Percentiles rank a stretch among this genome's conserved stretches.
phyloP scores from a whole-genome alignment of 179 eudicot species.

The Patellifolia procumbens region DNA sequence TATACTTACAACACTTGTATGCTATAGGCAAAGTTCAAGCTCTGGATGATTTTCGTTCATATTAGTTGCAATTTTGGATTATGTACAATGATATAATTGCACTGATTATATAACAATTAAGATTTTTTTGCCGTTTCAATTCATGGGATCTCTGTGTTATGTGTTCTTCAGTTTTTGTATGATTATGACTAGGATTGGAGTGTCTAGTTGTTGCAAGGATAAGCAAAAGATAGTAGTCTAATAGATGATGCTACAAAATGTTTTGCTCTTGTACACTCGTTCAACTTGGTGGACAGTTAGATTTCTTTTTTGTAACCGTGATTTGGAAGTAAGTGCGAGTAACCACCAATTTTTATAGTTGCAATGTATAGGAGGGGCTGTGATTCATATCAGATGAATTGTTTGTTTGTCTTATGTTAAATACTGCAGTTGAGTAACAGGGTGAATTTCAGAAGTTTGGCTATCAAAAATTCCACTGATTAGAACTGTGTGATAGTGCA shows the following conservation, averaged over 20 bases:
- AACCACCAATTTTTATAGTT: not conserved
- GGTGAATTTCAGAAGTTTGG: not conserved
- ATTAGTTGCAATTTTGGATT: slow-evolving; percentile 16
- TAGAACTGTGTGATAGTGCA: slow-evolving; percentile 23
- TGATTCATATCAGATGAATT: not conserved
- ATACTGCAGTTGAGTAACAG: not conserved
- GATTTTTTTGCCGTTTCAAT: not conserved
- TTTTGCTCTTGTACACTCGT: not conserved
- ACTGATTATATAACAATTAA: slow-evolving; percentile 22
- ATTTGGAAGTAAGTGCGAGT: not conserved
- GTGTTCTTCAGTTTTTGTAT: not conserved
- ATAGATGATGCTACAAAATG: not conserved
- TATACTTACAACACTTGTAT: slow-evolving; percentile 20
- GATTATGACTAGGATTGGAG: not conserved
- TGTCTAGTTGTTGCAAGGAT: not conserved
- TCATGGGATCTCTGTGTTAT: not conserved
- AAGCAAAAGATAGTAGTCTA: not conserved
- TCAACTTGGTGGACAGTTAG: not conserved
- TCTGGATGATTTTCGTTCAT: not conserved
- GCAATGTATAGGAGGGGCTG: not conserved
- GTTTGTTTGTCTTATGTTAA: not conserved
- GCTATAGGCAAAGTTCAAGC: slow-evolving; percentile 13
- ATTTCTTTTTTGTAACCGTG: not conserved
- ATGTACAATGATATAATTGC: slow-evolving; percentile 23
- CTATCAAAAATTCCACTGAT: slow-evolving; percentile 10